Evolutionary conservation across 2,329 filamentous ascomycete genomes (phyloP), one percentile per base, ranked within the genome.

Genomic region (Aspergillus vadensis): DNA sequence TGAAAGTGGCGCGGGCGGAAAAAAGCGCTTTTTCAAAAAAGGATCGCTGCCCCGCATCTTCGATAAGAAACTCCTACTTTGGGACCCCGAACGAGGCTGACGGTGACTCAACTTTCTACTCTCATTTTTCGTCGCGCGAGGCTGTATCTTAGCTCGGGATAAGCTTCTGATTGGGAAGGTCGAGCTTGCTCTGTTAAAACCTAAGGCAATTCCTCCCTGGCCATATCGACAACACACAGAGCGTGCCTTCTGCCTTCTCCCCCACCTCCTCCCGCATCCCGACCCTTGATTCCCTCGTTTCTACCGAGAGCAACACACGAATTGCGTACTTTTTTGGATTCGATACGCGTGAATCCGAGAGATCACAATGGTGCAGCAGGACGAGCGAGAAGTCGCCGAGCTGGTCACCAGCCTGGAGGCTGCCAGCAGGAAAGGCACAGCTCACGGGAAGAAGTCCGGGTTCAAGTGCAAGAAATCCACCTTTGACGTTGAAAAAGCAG

Each of bases 381-480:
- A 96, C 72, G 80, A 82, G 9, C 81, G 87, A 51, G 84, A 90
- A 69, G 84, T 95, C 59, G 79, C 85, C 3, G 79, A 83, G 55
- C 84, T 98, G 69, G 76, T 96, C 19, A 80, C 81, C 23, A 80
- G 80, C 23, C 83, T 97, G 17, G 86, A 91, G 49, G 76, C 77
- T 10, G 81, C 81, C 17, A 65, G 64, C 21, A 68, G 70, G 57
- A 78, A 80, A 77, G 79, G 62, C 83, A 85, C 69, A 76, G 77
- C 57, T 70, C 71, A 41, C 72, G 79, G 61, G 27, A 88, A 85
- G 64, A 83, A 82, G 41, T 81, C 81, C 0, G 27, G 27, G 2
- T 91, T 92, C 73, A 88, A 85, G 17, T 89, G 89, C 79, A 95
- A 89, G 76, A 96, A 92, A 80, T 87, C 85, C n/a, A 90, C 85